Conservation (phyloP, 805 yeast genomes). For the Candida lessepsii region DNA sequence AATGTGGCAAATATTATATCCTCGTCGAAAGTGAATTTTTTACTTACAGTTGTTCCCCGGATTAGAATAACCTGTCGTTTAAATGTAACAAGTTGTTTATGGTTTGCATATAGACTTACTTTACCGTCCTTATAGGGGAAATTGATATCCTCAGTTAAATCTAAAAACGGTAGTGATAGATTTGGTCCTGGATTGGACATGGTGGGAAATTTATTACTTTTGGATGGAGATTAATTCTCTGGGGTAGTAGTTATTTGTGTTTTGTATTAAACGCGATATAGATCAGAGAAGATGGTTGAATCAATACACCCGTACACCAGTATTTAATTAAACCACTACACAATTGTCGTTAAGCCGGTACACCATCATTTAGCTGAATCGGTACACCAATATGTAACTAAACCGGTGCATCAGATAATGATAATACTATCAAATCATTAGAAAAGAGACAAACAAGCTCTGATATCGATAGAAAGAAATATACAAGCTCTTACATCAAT, state of each 20-base stretch:
- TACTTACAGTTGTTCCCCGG: slow-evolving; percentile 45
- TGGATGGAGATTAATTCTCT: not conserved
- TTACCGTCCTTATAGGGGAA: slow-evolving; percentile 21
- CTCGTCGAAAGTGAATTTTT: slow-evolving; percentile 50
- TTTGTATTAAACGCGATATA: no score
- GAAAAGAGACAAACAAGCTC: no score
- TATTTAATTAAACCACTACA: no score
- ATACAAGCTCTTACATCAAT: no score
- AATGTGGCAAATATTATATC: slow-evolving; percentile 61
- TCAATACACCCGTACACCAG: not conserved
- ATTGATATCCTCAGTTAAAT: slow-evolving; percentile 25
- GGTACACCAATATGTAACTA: no score
- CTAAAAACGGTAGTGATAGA: slow-evolving; percentile 30
- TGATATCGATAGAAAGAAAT: no score
- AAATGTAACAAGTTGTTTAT: slow-evolving; percentile 35
- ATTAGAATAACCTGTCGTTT: slow-evolving; percentile 47
- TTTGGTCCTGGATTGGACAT: slow-evolving; percentile 1
- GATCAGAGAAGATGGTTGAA: no score
- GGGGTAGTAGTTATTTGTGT: not conserved
- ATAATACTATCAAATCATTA: no score
- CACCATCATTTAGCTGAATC: no score
- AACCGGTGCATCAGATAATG: no score
- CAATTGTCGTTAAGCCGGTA: no score
- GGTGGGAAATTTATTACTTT: slow-evolving; percentile 9
- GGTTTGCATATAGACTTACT: slow-evolving; percentile 23